Conservation (phyloP, 805 yeast species). For the Priceomyces medius region DNA sequence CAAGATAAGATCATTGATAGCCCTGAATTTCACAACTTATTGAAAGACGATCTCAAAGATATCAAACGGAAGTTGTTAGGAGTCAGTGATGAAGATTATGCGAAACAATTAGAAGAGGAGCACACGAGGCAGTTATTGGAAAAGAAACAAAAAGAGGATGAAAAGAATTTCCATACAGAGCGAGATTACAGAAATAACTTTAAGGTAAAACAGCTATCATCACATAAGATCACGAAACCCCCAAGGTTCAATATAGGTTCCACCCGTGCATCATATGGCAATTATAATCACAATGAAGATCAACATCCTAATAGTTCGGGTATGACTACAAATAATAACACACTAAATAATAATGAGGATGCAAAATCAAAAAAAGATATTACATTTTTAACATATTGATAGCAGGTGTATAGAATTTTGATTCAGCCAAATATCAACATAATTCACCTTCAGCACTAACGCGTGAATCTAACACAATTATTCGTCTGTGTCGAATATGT, state of each 20-base stretch:
- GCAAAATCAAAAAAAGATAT: conserved; percentile 8
- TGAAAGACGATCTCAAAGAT: conserved; percentile 33
- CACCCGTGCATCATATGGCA: background rate
- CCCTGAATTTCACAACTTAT: conserved; percentile 35
- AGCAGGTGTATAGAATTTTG: background rate
- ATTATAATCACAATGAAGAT: conserved; percentile 1
- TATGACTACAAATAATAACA: background rate
- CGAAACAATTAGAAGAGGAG: conserved; percentile 23
- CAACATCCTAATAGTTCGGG: background rate
- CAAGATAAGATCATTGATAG: conserved; percentile 45
- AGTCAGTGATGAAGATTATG: conserved; percentile 40
- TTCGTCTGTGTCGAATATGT: conserved; percentile 53
- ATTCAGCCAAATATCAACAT: too few species aligned
- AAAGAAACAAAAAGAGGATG: conserved; percentile 13
- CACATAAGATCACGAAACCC: conserved; percentile 31
- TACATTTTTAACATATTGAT: conserved; percentile 15
- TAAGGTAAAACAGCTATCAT: conserved; percentile 22
- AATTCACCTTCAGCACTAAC: too few species aligned
- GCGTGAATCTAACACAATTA: too few species aligned
- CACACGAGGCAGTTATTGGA: conserved; percentile 11
- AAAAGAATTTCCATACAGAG: conserved; percentile 12
- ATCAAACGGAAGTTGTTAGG: conserved; percentile 32
- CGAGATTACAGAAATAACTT: conserved; percentile 27
- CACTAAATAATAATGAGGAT: conserved; percentile 4
- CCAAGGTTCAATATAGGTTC: conserved; percentile 27